These are phyloP conservation scores for Pichia sp. DNA, from an alignment of 1,139 yeast species.

Conservation along the genomic window DNA sequence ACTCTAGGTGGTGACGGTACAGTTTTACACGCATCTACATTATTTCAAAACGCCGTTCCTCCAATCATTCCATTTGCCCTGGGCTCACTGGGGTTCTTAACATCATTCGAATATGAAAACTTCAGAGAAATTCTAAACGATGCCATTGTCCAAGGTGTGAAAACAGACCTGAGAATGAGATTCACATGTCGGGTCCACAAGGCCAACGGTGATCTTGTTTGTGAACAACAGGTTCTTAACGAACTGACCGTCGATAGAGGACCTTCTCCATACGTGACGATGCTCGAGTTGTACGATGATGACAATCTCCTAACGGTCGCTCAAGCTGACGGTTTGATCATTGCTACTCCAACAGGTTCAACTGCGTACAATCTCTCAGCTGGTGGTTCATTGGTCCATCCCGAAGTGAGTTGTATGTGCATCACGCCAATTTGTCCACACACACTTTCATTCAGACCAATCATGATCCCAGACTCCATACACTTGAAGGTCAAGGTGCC, in stretches of 20 bases:
- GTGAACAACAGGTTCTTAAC: constrained; percentile 79
- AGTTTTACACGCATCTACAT: constrained; percentile 72
- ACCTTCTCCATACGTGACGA: constrained; percentile 83
- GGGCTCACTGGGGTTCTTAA: constrained; percentile 80
- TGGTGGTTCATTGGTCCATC: constrained; percentile 88
- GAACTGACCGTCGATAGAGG: constrained; percentile 88
- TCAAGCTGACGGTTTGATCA: constrained; percentile 86
- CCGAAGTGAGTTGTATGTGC: constrained; percentile 84
- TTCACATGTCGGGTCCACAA: constrained; percentile 59
- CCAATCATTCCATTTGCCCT: constrained; percentile 83
- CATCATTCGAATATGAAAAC: constrained; percentile 73
- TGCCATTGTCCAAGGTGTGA: constrained; percentile 66
- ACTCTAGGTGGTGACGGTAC: constrained; percentile 94
- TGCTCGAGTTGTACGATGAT: constrained; percentile 80
- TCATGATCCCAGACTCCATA: constrained; percentile 85
- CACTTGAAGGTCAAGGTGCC: constrained; percentile 75
- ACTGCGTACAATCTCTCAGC: constrained; percentile 91
- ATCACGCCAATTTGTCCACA: constrained; percentile 95
- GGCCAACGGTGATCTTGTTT: constrained; percentile 55
- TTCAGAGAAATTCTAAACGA: constrained; percentile 55
- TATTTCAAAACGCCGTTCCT: constrained; percentile 80
- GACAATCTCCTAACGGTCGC: constrained; percentile 78
- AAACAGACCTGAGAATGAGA: constrained; percentile 79
- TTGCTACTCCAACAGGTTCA: constrained; percentile 91
- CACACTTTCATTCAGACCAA: constrained; percentile 84